Percentiles rank a stretch among this genome's conserved stretches.
These are phyloP conservation scores for Camellia lanceoleosa DNA, from an alignment of 148 eudicot genomes.

Conservation along the genomic window DNA sequence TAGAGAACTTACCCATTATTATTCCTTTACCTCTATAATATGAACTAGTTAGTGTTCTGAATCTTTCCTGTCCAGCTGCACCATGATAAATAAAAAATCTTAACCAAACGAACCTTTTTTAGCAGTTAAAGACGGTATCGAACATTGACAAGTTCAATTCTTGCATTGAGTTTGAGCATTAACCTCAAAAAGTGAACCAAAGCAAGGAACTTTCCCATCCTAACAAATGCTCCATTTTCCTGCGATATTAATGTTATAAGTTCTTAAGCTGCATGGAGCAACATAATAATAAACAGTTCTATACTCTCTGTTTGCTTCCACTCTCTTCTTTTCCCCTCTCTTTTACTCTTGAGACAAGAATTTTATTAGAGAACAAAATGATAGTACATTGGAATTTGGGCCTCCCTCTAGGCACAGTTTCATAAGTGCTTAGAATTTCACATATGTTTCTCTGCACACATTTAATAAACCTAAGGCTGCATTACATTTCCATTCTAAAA, in stretches of 20 bases:
- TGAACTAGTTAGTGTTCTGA: constrained; percentile 90
- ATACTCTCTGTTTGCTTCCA: no score
- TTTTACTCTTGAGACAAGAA: no score
- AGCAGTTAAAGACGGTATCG: background rate
- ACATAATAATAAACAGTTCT: background rate
- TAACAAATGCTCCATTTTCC: background rate
- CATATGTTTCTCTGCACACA: no score
- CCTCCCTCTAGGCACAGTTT: no score
- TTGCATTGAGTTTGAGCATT: background rate
- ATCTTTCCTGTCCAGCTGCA: constrained; percentile 97
- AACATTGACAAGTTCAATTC: background rate
- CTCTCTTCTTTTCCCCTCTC: no score
- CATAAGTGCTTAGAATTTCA: no score
- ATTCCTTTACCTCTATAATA: constrained; percentile 93
- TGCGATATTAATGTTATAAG: background rate
- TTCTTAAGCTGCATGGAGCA: background rate
- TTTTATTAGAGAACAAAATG: no score
- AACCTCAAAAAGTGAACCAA: background rate
- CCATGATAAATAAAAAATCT: background rate
- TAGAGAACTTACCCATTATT: constrained; percentile 61
- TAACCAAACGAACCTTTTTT: background rate
- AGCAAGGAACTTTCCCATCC: background rate
- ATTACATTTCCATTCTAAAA: no score
- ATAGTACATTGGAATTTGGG: no score
- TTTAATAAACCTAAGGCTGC: no score